phyloP scores from a whole-genome alignment of 805 yeast species.

The Clavispora asparagi region DNA sequence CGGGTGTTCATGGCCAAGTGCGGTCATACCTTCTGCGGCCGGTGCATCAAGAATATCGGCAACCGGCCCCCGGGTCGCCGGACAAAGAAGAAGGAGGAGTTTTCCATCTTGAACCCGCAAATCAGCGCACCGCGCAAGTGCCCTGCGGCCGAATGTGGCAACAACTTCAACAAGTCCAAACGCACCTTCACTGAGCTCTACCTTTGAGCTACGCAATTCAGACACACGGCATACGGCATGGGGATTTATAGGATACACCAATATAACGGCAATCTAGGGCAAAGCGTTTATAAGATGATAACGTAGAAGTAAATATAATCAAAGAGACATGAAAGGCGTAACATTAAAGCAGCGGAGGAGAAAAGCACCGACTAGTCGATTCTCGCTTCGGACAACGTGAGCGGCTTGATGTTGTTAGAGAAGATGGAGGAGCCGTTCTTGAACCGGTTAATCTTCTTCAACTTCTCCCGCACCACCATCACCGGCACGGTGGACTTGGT shows the following conservation, averaged over 20 bases:
- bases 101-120: conserved; percentile 29
- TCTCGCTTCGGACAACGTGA: conserved; percentile 45
- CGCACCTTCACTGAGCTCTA: conserved; percentile 52
- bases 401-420: conserved; percentile 51
- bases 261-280: too few relatives aligned
- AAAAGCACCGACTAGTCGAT: conserved; percentile 11
- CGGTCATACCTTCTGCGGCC: conserved; percentile 85
- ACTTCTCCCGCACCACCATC: conserved; percentile 71
- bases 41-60: conserved; percentile 69
- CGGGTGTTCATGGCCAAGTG: conserved; percentile 62
- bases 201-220: neutral
- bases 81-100: conserved; percentile 7
- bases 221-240: neutral
- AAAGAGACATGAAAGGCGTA: neutral
- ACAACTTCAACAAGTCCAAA: conserved; percentile 39
- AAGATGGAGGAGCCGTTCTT: conserved; percentile 44
- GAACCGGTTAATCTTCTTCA: conserved; percentile 62
- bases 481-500: conserved; percentile 71
- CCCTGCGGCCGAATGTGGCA: conserved; percentile 48
- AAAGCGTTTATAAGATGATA: neutral
- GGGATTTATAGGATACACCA: too few relatives aligned
- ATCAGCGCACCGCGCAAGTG: conserved; percentile 54
- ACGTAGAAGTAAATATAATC: conserved; percentile 19
- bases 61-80: conserved; percentile 31
- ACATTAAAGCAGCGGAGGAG: neutral